Evolutionary conservation across 331 rosid genomes (phyloP).

Genomic region (Cydonia oblonga): DNA sequence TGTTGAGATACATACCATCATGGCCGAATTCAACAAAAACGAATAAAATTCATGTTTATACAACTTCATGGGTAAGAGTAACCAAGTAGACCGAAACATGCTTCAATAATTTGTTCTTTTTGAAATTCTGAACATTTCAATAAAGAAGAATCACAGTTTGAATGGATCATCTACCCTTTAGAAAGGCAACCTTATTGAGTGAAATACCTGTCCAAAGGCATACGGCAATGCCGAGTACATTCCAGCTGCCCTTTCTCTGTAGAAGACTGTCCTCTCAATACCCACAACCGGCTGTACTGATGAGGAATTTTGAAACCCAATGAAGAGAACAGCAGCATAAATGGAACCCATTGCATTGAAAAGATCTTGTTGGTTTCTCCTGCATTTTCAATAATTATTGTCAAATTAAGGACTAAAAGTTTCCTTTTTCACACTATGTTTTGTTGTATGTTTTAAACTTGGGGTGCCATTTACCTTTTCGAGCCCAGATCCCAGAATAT

Average conservation of each 20-base stretch:
- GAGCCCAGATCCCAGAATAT: constrained; percentile 38
- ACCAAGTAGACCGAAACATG: too few species aligned
- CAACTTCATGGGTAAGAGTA: too few species aligned
- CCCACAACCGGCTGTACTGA: constrained; percentile 38
- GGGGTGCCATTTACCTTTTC: constrained; percentile 15
- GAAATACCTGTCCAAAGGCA: constrained; percentile 33
- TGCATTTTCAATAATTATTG: not conserved
- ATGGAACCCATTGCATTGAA: constrained; percentile 32
- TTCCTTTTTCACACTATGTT: not conserved
- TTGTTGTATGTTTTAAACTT: too few species aligned
- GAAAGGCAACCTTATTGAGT: not conserved
- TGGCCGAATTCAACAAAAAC: not conserved
- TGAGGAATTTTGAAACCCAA: constrained; percentile 28
- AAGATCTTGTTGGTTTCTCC: constrained; percentile 21
- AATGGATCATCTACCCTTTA: too few species aligned
- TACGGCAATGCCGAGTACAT: constrained; percentile 41
- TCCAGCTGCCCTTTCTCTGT: constrained; percentile 40
- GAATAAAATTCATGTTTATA: not conserved
- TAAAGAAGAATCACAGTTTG: too few species aligned
- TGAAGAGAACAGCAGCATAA: constrained; percentile 34
- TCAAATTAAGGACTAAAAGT: not conserved
- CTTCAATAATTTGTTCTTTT: too few species aligned
- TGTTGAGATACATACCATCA: not conserved
- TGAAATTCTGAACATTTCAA: too few species aligned
- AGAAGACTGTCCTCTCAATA: constrained; percentile 34